A percentile compares a stretch with the other conserved stretches of the same genome.
Conservation (phyloP, 768 basidiomycete genomes). For the Mycena indigotica region DNA sequence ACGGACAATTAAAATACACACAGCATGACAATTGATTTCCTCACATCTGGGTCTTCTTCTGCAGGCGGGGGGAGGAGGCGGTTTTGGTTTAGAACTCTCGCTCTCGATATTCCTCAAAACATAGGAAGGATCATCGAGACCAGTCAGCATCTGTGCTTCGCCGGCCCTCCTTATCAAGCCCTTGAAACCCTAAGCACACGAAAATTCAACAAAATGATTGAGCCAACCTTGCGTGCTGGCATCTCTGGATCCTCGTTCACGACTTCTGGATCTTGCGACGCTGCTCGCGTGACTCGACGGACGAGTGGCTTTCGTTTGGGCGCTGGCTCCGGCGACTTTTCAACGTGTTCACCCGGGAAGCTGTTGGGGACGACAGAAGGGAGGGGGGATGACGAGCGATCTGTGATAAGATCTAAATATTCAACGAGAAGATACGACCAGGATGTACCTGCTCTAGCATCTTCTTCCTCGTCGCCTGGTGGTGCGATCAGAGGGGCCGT, state of each 20-base stretch:
- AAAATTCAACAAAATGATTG: neutral
- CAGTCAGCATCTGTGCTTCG: conserved; percentile 40
- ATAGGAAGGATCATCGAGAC: conserved; percentile 47
- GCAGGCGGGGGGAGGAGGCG: conserved; percentile 9
- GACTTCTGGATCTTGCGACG: conserved; percentile 39
- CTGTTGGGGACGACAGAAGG: neutral
- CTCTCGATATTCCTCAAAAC: conserved; percentile 37
- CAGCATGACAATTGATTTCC: neutral
- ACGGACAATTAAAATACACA: neutral
- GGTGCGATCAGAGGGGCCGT: conserved; percentile 31
- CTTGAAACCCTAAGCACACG: conserved; percentile 44
- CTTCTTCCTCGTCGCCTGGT: conserved; percentile 18
- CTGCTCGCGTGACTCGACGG: conserved; percentile 44
- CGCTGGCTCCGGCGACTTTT: neutral
- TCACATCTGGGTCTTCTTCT: conserved; percentile 11
- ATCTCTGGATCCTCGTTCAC: conserved; percentile 19
- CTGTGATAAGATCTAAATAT: conserved; percentile 9
- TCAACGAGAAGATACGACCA: too few species aligned
- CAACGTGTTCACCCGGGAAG: neutral
- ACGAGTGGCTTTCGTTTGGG: conserved; percentile 29
- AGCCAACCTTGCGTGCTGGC: conserved; percentile 35
- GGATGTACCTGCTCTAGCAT: too few species aligned
- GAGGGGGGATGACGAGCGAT: conserved; percentile 24
- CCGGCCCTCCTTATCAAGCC: conserved; percentile 45
- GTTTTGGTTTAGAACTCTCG: conserved; percentile 23